Evolutionary conservation across 495 filamentous ascomycete genomes (phyloP).

Genomic region (Pseudomonodictys pantanalensis): DNA sequence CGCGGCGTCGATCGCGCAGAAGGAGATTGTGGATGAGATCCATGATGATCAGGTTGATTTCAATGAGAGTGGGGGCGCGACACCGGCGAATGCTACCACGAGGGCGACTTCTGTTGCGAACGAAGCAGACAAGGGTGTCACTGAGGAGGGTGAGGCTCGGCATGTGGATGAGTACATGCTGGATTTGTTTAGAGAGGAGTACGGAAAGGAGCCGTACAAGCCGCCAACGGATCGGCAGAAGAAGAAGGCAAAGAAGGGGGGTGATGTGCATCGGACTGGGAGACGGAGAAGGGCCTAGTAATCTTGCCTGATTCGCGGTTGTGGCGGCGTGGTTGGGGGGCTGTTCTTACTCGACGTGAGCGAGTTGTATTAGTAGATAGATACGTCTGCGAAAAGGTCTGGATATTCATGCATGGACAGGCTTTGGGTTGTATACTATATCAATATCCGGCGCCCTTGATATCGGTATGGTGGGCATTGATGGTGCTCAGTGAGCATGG

Average conservation of each 20-base stretch:
- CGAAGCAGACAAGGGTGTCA: constrained; percentile 20
- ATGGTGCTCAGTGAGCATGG: no score
- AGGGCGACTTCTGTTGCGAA: constrained; percentile 26
- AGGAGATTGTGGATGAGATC: constrained; percentile 76
- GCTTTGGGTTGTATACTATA: no score
- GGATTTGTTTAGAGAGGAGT: constrained; percentile 68
- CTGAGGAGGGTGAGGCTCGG: constrained; percentile 43
- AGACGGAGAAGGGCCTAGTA: constrained; percentile 33
- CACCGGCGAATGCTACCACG: constrained; percentile 42
- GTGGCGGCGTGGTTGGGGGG: no score
- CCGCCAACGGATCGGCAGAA: constrained; percentile 79
- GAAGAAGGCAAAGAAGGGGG: constrained; percentile 69
- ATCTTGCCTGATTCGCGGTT: no score
- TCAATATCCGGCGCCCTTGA: no score
- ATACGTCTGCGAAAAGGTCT: no score
- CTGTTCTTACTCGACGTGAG: no score
- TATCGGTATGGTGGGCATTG: no score
- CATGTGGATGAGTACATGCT: constrained; percentile 87
- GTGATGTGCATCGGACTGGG: constrained; percentile 49
- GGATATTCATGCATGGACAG: no score
- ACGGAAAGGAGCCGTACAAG: constrained; percentile 74
- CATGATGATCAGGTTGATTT: constrained; percentile 90
- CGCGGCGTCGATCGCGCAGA: constrained; percentile 83
- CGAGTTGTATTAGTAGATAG: no score
- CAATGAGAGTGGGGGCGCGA: constrained; percentile 57